These are phyloP conservation scores for Sphagnum tenellum DNA, from an alignment of 225 moss, liverwort and hornwort genomes.

Conservation along the genomic window DNA sequence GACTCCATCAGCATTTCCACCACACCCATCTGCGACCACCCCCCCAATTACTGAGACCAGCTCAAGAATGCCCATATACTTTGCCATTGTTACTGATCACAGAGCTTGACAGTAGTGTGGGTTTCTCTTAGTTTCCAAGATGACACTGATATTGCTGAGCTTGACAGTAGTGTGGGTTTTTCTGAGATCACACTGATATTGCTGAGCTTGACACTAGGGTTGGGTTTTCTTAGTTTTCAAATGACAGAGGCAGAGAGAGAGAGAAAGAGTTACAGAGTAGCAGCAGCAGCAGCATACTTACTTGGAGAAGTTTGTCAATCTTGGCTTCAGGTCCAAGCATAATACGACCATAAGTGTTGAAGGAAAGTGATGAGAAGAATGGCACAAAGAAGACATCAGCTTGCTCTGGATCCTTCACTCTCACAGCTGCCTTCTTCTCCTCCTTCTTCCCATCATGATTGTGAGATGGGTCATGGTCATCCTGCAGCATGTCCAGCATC, in stretches of 20 bases:
- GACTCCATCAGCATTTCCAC: conserved; percentile 30
- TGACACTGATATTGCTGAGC: too few relatives aligned
- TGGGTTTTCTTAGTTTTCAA: too few relatives aligned
- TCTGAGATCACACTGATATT: too few relatives aligned
- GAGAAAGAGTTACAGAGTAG: too few relatives aligned
- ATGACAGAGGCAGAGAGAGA: too few relatives aligned
- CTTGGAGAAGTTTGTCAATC: conserved; percentile 52
- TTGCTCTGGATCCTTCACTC: conserved; percentile 56
- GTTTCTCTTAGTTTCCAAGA: too few relatives aligned
- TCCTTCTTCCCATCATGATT: conserved; percentile 2
- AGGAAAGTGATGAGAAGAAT: conserved; percentile 78
- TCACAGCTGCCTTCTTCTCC: conserved; percentile 28
- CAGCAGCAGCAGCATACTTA: conserved; percentile 10
- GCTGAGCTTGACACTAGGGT: too few relatives aligned
- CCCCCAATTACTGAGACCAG: too few relatives aligned
- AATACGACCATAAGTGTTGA: conserved; percentile 31
- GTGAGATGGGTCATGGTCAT: conserved; percentile 3
- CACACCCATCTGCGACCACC: conserved; percentile 5
- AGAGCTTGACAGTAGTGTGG: too few relatives aligned
- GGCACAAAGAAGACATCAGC: conserved; percentile 97
- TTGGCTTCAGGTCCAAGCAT: conserved; percentile 43
- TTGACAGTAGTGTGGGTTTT: too few relatives aligned
- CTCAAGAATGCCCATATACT: too few relatives aligned
- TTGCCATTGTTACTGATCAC: too few relatives aligned
- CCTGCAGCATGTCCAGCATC: conserved; percentile 62